Evolutionary conservation across 257 asterid genomes (phyloP).

Genomic region (Penstemon eatonii): DNA sequence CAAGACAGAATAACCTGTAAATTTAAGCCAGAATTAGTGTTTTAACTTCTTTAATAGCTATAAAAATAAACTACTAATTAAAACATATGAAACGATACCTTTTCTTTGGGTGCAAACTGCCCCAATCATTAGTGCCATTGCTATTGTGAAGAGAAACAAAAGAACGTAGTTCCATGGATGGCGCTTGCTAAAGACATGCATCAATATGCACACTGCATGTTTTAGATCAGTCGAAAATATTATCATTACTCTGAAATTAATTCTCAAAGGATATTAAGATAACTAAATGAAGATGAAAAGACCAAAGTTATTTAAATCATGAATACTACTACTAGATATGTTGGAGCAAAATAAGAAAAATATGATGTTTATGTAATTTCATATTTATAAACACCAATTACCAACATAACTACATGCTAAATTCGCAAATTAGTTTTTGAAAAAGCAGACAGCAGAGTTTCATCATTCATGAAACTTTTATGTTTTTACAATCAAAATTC

Average conservation of each 20-base stretch:
- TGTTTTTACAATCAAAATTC: too few relatives aligned
- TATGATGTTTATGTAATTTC: too few relatives aligned
- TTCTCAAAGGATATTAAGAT: neutral
- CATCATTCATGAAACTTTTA: too few relatives aligned
- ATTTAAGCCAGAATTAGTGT: neutral
- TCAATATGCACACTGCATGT: constrained; percentile 47
- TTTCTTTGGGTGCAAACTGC: constrained; percentile 42
- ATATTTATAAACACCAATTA: too few relatives aligned
- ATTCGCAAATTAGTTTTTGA: too few relatives aligned
- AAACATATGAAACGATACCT: constrained; percentile 33
- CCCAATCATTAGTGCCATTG: constrained; percentile 55
- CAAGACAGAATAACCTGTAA: constrained; percentile 48
- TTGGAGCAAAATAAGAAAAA: too few relatives aligned
- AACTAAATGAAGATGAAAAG: neutral
- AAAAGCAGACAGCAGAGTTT: too few relatives aligned
- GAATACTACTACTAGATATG: too few relatives aligned
- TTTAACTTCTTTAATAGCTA: neutral
- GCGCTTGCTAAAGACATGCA: constrained; percentile 41
- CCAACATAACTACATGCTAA: too few relatives aligned
- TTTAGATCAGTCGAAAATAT: constrained; percentile 5
- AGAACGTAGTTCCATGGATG: constrained; percentile 74
- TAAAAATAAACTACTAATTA: neutral
- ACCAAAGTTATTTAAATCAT: too few relatives aligned
- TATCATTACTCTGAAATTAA: neutral
- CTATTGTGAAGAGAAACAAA: constrained; percentile 56